Evolutionary conservation across 2,329 filamentous ascomycete genomes (phyloP).

Genomic region (Geoglossum cookeanum): DNA sequence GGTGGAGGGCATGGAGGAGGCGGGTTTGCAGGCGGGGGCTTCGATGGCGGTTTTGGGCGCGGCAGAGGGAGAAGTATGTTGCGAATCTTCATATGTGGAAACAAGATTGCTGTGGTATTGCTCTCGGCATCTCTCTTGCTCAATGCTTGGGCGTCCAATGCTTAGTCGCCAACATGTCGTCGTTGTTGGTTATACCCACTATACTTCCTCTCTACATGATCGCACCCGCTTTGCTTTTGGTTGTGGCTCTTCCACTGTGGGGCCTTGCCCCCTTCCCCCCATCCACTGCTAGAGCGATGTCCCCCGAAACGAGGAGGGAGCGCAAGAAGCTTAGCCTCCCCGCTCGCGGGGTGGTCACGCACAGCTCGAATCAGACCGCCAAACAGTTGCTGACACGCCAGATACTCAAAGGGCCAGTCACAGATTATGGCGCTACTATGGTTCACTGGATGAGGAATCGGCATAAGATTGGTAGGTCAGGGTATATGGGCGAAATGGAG

Average conservation of each 20-base stretch:
- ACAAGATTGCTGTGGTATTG: not conserved
- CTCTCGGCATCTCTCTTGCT: not conserved
- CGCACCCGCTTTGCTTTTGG: too few relatives aligned
- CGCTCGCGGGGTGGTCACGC: not conserved
- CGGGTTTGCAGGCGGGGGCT: constrained; percentile 6
- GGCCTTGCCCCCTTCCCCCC: not conserved
- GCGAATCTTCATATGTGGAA: constrained; percentile 3
- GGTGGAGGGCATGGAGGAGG: constrained; percentile 9
- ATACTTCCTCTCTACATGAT: too few relatives aligned
- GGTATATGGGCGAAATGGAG: constrained; percentile 56
- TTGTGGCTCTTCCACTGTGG: not conserved
- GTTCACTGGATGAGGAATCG: constrained; percentile 82
- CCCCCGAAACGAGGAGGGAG: not conserved
- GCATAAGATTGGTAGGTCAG: constrained; percentile 53
- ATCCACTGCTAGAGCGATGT: not conserved
- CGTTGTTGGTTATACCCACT: too few relatives aligned
- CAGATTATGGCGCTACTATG: constrained; percentile 80
- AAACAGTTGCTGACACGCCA: not conserved
- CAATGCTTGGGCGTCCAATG: too few relatives aligned
- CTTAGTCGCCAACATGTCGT: too few relatives aligned
- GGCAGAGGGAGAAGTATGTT: constrained; percentile 16
- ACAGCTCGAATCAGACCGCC: not conserved
- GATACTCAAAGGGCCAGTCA: constrained; percentile 50
- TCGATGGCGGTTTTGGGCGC: constrained; percentile 6
- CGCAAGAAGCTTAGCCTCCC: not conserved